Evolutionary conservation across 768 basidiomycete genomes (phyloP), one percentile per base, ranked within the genome.

Genomic region (Phlegmacium glaucopus): DNA sequence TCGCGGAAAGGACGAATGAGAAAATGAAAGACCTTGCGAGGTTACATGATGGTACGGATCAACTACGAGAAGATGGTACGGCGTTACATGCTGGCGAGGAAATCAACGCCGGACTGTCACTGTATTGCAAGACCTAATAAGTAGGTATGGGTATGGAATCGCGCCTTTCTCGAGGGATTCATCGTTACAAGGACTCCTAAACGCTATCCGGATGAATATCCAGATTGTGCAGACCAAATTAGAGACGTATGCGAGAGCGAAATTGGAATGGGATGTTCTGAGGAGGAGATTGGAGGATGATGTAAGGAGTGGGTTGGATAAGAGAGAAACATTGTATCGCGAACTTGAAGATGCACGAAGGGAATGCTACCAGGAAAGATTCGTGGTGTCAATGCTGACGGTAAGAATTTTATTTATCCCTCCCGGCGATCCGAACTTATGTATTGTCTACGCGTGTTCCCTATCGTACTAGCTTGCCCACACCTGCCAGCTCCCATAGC

Each of bases 121-220:
- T n/a, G n/a, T n/a, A n/a, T n/a, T n/a, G n/a, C n/a, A n/a, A n/a
- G n/a, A n/a, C n/a, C n/a, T n/a, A n/a, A n/a, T n/a, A n/a, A n/a
- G n/a, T n/a, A n/a, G n/a, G n/a, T n/a, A 77, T 53, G 70, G 71
- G 29, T 78, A 86, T 57, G 73, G 72, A 12, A 72, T 90, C 53
- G 72, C 74, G 15, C 62, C 81, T 16, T 76, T 71, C 50, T 72
- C 77, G 13, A 67, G 72, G 43, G 80, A 83, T 48, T 50, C 67
- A 16, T 76, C 81, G 16, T 48, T 83, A 29, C 69, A 72, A 39
- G 76, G 71, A 39, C 60, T 84, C 2, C 54, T 82, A 44, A 59
- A 65, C 9, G 74, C 81, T 12, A 61, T 85, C 32, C 70, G 69
- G 1, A 56, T 68, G 28, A 82, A 87, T 62, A 54, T 87, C 28